phyloP scores from a whole-genome alignment of 1,284 basidiomycete genomes.

The Xerocomus minutiporus region DNA sequence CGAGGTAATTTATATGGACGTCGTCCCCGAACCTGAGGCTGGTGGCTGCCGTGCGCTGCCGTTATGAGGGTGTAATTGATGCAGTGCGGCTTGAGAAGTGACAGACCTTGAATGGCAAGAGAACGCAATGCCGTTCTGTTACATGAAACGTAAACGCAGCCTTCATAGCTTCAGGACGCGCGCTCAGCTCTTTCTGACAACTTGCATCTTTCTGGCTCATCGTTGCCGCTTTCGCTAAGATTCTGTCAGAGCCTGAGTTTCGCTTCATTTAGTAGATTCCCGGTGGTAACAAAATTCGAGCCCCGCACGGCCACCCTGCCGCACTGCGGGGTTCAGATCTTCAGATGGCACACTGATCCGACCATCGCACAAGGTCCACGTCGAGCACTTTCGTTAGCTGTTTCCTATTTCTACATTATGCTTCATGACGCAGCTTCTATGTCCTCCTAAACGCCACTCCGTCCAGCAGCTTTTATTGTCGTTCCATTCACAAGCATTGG shows the following conservation, averaged over 20 bases:
- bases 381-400: background rate
- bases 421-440: background rate
- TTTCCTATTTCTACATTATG: background rate
- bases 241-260: background rate
- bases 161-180: background rate
- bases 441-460: constrained; percentile 39
- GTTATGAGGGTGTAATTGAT: background rate
- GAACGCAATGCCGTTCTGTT: background rate
- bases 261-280: background rate
- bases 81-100: background rate
- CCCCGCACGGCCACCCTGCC: background rate
- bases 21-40: background rate
- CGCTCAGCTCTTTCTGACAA: background rate
- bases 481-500: constrained; percentile 38
- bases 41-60: background rate
- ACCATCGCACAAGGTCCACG: background rate
- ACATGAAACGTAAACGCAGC: background rate
- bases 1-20: constrained; percentile 4
- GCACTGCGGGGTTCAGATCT: background rate
- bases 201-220: background rate
- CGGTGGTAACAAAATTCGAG: background rate
- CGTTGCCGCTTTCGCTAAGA: background rate
- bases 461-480: constrained; percentile 42
- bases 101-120: background rate
- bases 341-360: background rate